These are phyloP conservation scores for Ascosphaera apis DNA, from an alignment of 2,329 filamentous ascomycete species.

Conservation along the genomic window DNA sequence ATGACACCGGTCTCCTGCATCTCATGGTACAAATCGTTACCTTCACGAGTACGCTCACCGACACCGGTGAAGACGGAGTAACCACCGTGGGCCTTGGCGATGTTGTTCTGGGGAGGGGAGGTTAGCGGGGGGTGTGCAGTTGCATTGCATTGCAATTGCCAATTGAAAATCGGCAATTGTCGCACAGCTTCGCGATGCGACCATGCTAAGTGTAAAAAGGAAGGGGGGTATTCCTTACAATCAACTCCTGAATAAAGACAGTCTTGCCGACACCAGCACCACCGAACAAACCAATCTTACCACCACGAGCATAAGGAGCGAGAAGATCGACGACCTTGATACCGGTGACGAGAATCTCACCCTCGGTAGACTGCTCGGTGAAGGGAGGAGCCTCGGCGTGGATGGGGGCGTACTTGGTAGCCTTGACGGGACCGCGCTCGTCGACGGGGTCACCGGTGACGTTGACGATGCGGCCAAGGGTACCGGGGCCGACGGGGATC, in stretches of 20 bases:
- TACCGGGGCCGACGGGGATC: conserved; percentile 81
- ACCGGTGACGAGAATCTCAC: conserved; percentile 93
- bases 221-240: conserved; percentile 46
- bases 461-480: conserved; percentile 98
- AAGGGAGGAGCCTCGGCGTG: conserved; percentile 87
- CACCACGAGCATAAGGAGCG: conserved; percentile 98
- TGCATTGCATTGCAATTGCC: background rate
- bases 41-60: conserved; percentile 99
- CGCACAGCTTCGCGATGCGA: conserved; percentile 2
- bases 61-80: conserved; percentile 99
- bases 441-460: conserved; percentile 99
- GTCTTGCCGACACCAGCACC: conserved; percentile 99
- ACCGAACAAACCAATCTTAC: conserved; percentile 99
- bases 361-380: conserved; percentile 83
- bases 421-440: conserved; percentile 95
- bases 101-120: conserved; percentile 55
- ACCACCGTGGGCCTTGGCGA: conserved; percentile 99
- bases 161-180: no score
- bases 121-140: background rate
- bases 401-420: conserved; percentile 66
- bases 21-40: conserved; percentile 99
- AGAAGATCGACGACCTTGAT: conserved; percentile 99
- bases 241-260: conserved; percentile 99
- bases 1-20: conserved; percentile 99
- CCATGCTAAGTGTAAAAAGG: background rate